Evolutionary conservation across 768 basidiomycete species (phyloP).

Genomic region (Lactifluus echinatus): DNA sequence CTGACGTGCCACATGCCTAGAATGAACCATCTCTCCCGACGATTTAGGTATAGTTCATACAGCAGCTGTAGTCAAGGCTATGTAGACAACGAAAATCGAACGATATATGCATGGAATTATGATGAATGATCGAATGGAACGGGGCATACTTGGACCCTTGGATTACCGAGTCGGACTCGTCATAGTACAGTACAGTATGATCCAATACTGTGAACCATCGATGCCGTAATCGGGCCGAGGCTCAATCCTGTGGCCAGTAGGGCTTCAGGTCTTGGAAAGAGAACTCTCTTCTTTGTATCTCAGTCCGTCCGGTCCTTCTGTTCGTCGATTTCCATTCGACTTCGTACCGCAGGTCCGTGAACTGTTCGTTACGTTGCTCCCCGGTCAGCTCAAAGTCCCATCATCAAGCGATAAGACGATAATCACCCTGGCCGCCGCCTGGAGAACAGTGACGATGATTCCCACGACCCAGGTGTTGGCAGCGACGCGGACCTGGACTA

Average conservation of each 20-base stretch:
- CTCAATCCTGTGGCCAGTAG: not conserved
- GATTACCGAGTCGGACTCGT: not conserved
- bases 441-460: conserved; percentile 23
- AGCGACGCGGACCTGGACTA: conserved; percentile 26
- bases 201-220: too few species aligned
- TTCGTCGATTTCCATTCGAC: conserved; percentile 11
- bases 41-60: not conserved
- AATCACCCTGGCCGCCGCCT: conserved; percentile 19
- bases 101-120: not conserved
- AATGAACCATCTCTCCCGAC: not conserved
- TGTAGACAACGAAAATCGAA: not conserved
- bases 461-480: conserved; percentile 30
- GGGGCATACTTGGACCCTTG: not conserved
- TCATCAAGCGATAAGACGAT: not conserved
- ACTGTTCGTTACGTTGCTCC: not conserved
- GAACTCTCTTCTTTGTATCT: not conserved
- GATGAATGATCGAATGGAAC: not conserved
- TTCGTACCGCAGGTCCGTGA: not conserved
- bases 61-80: not conserved
- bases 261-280: not conserved
- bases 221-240: not conserved
- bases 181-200: not conserved
- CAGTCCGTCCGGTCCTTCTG: not conserved
- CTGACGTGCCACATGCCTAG: not conserved
- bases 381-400: not conserved